Evolutionary conservation across 179 eudicot genomes (phyloP).

Genomic region (Spergularia azorica): DNA sequence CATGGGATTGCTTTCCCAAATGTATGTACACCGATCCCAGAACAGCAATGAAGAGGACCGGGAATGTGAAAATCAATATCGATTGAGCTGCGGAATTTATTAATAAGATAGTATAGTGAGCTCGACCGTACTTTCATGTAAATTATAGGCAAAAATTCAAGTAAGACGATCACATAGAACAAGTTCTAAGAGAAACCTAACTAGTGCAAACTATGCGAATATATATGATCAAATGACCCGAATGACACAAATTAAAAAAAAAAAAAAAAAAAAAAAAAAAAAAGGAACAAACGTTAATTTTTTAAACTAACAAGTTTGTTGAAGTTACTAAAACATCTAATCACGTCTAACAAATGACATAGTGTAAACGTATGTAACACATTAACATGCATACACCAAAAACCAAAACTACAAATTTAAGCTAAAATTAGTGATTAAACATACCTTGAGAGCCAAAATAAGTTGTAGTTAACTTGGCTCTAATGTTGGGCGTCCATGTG

Average conservation of each 20-base stretch:
- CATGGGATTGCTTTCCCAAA: constrained; percentile 35
- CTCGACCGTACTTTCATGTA: neutral
- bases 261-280: too few relatives aligned
- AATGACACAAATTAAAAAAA: too few relatives aligned
- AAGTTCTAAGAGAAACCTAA: too few relatives aligned
- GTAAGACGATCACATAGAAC: neutral
- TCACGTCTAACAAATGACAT: too few relatives aligned
- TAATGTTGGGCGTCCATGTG: constrained; percentile 43
- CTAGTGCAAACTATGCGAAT: too few relatives aligned
- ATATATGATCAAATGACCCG: too few relatives aligned
- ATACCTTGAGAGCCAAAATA: constrained; percentile 65
- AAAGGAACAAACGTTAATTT: too few relatives aligned
- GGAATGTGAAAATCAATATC: constrained; percentile 47
- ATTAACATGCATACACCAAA: neutral
- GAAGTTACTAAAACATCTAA: too few relatives aligned
- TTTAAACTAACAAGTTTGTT: too few relatives aligned
- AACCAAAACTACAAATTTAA: neutral
- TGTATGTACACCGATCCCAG: constrained; percentile 57
- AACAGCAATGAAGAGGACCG: constrained; percentile 50
- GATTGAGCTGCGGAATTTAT: constrained; percentile 32
- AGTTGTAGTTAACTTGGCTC: constrained; percentile 38
- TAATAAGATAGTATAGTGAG: neutral
- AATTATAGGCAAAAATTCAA: too few relatives aligned
- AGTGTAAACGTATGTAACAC: neutral
- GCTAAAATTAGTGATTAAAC: neutral